A percentile compares a stretch with the other conserved stretches of the same genome.
phyloP scores from a whole-genome alignment of 2,329 filamentous ascomycete species.

The Nothophoma quercina region DNA sequence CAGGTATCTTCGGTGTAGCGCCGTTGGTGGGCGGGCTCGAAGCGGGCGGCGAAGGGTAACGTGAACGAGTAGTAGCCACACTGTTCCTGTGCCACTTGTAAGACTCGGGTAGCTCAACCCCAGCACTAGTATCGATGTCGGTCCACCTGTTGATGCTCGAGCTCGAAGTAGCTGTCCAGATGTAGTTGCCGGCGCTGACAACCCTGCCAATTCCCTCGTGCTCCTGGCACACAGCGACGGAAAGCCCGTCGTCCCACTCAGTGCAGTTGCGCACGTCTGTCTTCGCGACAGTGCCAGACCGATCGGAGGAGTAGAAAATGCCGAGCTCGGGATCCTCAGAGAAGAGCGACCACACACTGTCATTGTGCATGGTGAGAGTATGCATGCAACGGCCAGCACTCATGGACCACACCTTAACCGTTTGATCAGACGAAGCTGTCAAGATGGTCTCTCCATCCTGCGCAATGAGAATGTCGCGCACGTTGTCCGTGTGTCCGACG shows the following conservation, averaged over 20 bases:
- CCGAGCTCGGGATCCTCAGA: constrained; percentile 85
- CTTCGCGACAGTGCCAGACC: constrained; percentile 92
- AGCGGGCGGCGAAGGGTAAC: constrained; percentile 50
- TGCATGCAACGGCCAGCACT: constrained; percentile 96
- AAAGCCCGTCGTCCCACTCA: constrained; percentile 87
- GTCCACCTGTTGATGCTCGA: constrained; percentile 93
- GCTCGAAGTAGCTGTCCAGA: constrained; percentile 90
- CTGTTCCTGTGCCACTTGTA: constrained; percentile 63
- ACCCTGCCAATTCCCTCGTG: constrained; percentile 79
- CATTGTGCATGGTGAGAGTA: constrained; percentile 98
- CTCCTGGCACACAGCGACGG: constrained; percentile 89
- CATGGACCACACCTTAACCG: constrained; percentile 97
- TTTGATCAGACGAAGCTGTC: constrained; percentile 94
- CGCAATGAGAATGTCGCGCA: constrained; percentile 89
- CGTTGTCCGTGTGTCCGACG: constrained; percentile 93
- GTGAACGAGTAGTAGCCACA: constrained; percentile 55
- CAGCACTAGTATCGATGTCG: constrained; percentile 80
- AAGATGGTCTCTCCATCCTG: constrained; percentile 89
- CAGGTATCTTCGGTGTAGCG: constrained; percentile 69
- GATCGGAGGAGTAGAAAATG: constrained; percentile 94
- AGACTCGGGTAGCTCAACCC: constrained; percentile 66
- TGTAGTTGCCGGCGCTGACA: constrained; percentile 71
- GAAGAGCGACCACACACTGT: constrained; percentile 95
- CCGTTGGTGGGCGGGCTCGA: constrained; percentile 44
- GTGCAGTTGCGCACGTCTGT: constrained; percentile 82